Conservation (phyloP, 139 green algal species). For the Helicosporidium sp. region DNA sequence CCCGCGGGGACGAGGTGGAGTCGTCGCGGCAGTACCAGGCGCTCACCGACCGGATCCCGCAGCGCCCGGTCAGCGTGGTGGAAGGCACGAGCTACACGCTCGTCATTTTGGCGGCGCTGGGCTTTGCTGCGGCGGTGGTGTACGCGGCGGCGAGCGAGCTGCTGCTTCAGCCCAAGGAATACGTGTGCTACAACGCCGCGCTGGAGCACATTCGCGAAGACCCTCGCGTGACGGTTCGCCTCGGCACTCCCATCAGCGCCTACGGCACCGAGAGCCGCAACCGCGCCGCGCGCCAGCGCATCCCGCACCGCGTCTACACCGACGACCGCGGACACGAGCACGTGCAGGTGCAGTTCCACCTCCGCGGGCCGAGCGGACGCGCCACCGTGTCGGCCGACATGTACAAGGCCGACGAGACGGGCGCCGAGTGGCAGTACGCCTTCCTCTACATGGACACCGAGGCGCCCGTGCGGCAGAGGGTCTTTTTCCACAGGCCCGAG, state of each 20-base stretch:
- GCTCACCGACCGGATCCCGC: constrained; percentile 85
- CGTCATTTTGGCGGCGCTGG: constrained; percentile 71
- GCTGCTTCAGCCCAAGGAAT: constrained; percentile 61
- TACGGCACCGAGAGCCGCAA: constrained; percentile 64
- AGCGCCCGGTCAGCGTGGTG: constrained; percentile 64
- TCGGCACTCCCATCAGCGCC: constrained; percentile 25
- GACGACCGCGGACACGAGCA: constrained; percentile 65
- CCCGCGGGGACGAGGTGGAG: constrained; percentile 5
- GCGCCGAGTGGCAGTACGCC: constrained; percentile 52
- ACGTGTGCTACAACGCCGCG: constrained; percentile 65
- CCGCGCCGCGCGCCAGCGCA: constrained; percentile 64
- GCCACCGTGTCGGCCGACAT: constrained; percentile 63
- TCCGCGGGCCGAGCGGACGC: constrained; percentile 39
- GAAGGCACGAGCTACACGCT: constrained; percentile 73
- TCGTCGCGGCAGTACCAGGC: constrained; percentile 18
- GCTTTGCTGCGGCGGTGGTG: constrained; percentile 24
- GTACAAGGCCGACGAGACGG: constrained; percentile 39
- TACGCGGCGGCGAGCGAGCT: constrained; percentile 45
- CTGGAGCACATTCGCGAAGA: constrained; percentile 65
- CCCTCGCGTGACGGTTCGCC: constrained; percentile 55
- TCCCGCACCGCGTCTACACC: constrained; percentile 70
- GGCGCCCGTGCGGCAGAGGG: constrained; percentile 20
- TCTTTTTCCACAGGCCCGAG: too few relatives aligned
- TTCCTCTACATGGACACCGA: constrained; percentile 62
- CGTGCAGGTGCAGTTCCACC: constrained; percentile 69